Conservation (phyloP, 768 basidiomycete genomes). For the Kwoniella europaea region DNA sequence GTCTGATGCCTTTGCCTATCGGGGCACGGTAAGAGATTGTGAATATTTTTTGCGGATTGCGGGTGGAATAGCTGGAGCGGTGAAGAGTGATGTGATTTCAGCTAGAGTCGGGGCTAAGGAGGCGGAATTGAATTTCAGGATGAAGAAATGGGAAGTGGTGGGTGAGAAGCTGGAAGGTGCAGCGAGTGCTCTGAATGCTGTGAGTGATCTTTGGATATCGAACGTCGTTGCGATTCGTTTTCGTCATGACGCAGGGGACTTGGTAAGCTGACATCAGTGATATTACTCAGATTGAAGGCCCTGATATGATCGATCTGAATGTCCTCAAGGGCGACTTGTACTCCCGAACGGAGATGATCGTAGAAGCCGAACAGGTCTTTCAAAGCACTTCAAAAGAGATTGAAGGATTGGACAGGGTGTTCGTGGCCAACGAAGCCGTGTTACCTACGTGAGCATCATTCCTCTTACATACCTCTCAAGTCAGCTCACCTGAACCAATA, state of each 20-base stretch:
- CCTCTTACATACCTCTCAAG: no score
- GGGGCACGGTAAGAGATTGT: slow-evolving; percentile 83
- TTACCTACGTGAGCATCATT: slow-evolving; percentile 30
- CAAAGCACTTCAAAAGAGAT: slow-evolving; percentile 45
- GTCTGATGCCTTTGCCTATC: slow-evolving; percentile 67
- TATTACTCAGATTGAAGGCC: slow-evolving; percentile 32
- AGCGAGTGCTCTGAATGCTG: slow-evolving; percentile 19
- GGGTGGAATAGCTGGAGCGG: slow-evolving; percentile 69
- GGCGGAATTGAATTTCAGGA: slow-evolving; percentile 72
- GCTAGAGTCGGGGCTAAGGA: slow-evolving; percentile 71
- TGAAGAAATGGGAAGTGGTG: slow-evolving; percentile 53
- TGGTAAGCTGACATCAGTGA: slow-evolving; percentile 12
- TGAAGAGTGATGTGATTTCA: slow-evolving; percentile 70
- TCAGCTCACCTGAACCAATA: no score
- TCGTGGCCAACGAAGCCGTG: slow-evolving; percentile 42
- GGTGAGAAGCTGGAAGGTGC: slow-evolving; percentile 59
- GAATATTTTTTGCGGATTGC: slow-evolving; percentile 83
- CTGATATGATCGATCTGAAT: slow-evolving; percentile 41
- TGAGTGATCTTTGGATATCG: slow-evolving; percentile 9
- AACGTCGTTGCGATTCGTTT: background rate
- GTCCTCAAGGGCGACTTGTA: slow-evolving; percentile 44
- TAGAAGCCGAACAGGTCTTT: slow-evolving; percentile 67
- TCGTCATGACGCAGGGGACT: background rate
- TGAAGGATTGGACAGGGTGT: slow-evolving; percentile 62
- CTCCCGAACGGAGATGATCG: slow-evolving; percentile 54